A percentile compares a stretch with the other conserved stretches of the same genome.
These are phyloP conservation scores for Asterochloris erici DNA, from an alignment of 139 green algal species.

Conservation along the genomic window DNA sequence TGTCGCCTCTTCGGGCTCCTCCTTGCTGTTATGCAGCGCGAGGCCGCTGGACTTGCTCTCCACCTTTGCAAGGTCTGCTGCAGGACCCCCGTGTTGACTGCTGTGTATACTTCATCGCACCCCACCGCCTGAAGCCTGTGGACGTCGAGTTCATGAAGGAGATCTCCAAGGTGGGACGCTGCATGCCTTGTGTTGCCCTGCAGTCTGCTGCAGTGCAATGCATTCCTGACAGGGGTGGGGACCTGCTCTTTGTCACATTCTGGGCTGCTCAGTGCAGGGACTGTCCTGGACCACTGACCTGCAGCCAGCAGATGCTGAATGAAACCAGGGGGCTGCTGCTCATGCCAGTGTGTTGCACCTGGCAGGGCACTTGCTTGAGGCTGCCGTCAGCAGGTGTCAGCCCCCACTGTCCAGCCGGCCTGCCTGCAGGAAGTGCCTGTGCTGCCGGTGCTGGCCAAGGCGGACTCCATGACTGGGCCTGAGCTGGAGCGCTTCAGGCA, in stretches of 20 bases:
- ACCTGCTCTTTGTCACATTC: too few species aligned
- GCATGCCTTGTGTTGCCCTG: neutral
- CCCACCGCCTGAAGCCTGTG: conserved; percentile 42
- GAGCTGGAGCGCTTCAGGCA: conserved; percentile 42
- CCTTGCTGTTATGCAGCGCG: neutral
- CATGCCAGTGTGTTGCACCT: too few species aligned
- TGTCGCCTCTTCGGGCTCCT: neutral
- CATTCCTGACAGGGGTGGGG: too few species aligned
- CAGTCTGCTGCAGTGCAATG: neutral
- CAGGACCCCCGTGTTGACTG: conserved; percentile 42
- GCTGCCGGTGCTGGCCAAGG: conserved; percentile 38
- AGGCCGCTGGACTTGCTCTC: too few species aligned
- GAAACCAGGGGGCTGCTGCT: neutral
- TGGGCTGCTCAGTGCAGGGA: too few species aligned
- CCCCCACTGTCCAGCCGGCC: too few species aligned
- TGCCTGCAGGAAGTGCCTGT: conserved; percentile 33
- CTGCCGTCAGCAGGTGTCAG: too few species aligned
- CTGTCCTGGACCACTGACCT: conserved; percentile 30
- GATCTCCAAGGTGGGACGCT: conserved; percentile 14
- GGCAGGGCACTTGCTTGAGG: too few species aligned
- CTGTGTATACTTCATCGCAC: conserved; percentile 50
- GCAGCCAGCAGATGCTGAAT: neutral
- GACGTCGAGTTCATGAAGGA: conserved; percentile 45
- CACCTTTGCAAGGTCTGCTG: neutral
- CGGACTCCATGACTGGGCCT: conserved; percentile 48